Base-by-base conservation (phyloP, 78 protist species). In the Dictyostelium firmibasis region DNA sequence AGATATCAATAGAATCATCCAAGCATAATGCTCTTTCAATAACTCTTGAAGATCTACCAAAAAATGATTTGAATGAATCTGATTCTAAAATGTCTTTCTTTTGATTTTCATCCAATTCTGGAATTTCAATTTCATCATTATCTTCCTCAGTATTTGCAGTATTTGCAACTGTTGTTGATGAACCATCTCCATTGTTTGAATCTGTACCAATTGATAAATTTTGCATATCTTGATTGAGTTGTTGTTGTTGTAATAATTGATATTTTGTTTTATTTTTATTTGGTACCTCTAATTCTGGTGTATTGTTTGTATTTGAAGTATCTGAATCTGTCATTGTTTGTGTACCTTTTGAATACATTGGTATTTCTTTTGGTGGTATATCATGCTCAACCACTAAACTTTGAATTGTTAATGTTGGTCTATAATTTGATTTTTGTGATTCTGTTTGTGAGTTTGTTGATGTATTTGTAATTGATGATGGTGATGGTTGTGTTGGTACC, bases 1-100 rank as follows among this genome's bases (percentile, higher is more conserved):
- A 62, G 18, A 93, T 81, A 84, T 96, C 98, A 64, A 91, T 78
- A 14, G 69, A 18, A 23, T 84, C 96, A 67, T 91, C 86, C 23
- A 96, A 33, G 53, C 64, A 84, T 29, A 92, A 60, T 16, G 96
- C 95, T 70, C 98, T 91, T 87, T 96, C 98, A 36, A 93, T 85
- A 25, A 96, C 53, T 50, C 75, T 94, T 4, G 95, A 75, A 9
- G 96, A 47, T 83, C 85, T 89, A 8, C 79, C 57, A 69, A 96
- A 79, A 67, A 96, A 96, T 50, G 87, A 70, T 86, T 82, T 84
- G 50, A 92, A 92, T 33, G 77, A 31, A 0, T 92, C 91, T 8
- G 89, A 83, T 9, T 83, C 91, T 20, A 72, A 62, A 35, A 93
- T 62, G 4, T 62, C n/a, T 70, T 53, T 33, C 38, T 85, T 84